Base-by-base conservation (phyloP, 768 basidiomycete species). In the Mycena chlorophos region DNA sequence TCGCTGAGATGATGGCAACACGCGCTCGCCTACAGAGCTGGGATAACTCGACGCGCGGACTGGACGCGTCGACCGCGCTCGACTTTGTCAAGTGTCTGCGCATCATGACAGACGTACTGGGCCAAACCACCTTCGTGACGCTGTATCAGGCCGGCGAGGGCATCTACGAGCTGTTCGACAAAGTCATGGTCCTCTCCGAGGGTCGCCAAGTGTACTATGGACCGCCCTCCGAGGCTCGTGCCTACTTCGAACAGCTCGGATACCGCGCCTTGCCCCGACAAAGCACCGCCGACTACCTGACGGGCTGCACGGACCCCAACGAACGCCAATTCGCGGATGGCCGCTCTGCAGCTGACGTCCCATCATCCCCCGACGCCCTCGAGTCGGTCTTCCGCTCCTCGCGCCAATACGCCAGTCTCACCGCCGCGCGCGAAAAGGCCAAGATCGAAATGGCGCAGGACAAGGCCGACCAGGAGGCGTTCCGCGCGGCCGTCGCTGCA, bases 141-240 rank as follows among this genome's bases (percentile, higher is more conserved):
- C 70, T 94, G 76, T 85, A 91, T 63, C 89, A 94, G 68, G 92
- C 91, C 5, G 87, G 90, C 56, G 90, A 94, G 69, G 82, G 78
- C 50, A 87, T 89, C 57, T 88, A 88, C 56, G 77, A 84, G 0
- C 63, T 88, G 2, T 95, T 96, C 66, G 93, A 95, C 75, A 94
- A 94, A 69, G 90, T 96, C 29, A 75, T 92, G 63, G 82, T 96
- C 27, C 78, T 97, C 58, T 83, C 89, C 70, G 76, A 88, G 62
- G 91, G 93, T 10, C 87, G 80, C 25, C 87, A 89, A 68, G 87
- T 90, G 12, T 96, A 85, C 76, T 91, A 81, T 64, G 94, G 94
- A 26, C 83, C 87, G 5, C 80, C 84, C 3, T 73, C 78, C 6
- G 80, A 87, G 57, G 94, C 94, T 16, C 83, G 90, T 16, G 72